These are phyloP conservation scores for Galerina marginata DNA, from an alignment of 768 basidiomycete species.

Conservation along the genomic window DNA sequence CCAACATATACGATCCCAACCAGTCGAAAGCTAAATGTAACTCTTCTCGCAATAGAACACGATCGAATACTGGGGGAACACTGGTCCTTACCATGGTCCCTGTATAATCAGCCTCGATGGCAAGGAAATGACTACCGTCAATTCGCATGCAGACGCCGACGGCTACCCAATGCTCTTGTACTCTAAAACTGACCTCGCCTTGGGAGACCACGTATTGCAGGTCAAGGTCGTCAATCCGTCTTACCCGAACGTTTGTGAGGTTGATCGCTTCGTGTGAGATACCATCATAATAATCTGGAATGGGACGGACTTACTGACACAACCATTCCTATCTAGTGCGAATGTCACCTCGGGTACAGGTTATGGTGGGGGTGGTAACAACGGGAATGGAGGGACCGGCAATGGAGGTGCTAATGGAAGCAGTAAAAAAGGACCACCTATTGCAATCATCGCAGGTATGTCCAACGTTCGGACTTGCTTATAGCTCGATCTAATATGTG, in stretches of 20 bases:
- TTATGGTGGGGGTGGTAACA: not conserved
- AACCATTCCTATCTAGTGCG: not conserved
- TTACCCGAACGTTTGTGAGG: not conserved
- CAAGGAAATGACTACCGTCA: not conserved
- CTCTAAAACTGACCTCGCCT: not conserved
- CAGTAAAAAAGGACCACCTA: not conserved
- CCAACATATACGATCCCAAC: not conserved
- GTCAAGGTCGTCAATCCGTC: not conserved
- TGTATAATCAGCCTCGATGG: slow-evolving; percentile 1
- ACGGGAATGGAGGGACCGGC: not conserved
- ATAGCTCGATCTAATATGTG: too few relatives aligned
- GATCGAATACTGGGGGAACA: slow-evolving; percentile 7
- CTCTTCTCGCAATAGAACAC: not conserved
- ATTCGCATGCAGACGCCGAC: slow-evolving; percentile 1
- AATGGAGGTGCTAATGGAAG: too few relatives aligned
- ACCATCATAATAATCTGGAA: not conserved
- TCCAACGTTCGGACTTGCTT: not conserved
- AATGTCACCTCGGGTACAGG: not conserved
- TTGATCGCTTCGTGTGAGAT: slow-evolving; percentile 3
- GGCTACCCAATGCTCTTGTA: not conserved
- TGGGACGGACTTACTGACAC: not conserved
- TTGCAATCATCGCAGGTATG: not conserved
- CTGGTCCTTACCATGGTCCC: slow-evolving; percentile 1
- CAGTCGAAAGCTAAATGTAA: not conserved
- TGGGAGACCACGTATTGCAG: not conserved